Evolutionary conservation across 495 filamentous ascomycete genomes (phyloP).

Genomic region (Penicillium psychrofluorescens): DNA sequence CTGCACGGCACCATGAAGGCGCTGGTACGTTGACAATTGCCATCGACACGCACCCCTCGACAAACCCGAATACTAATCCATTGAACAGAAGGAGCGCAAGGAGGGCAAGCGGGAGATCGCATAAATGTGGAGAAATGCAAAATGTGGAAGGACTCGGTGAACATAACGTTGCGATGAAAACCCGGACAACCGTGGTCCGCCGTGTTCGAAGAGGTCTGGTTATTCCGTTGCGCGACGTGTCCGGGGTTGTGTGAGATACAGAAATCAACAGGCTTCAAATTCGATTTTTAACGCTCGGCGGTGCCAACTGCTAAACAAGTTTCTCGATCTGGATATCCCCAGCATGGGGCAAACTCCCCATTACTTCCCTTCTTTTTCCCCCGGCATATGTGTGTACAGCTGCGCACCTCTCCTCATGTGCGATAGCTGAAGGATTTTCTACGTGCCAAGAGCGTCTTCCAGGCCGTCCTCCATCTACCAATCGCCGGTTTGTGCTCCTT

Average conservation of each 20-base stretch:
- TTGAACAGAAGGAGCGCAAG: conserved; percentile 85
- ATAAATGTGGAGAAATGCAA: conserved; percentile 43
- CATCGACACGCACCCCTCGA: neutral
- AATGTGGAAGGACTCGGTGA: conserved; percentile 29
- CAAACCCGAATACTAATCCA: conserved; percentile 31
- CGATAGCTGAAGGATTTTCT: conserved; percentile 89
- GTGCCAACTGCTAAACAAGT: conserved; percentile 5
- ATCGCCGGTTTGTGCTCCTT: conserved; percentile 61
- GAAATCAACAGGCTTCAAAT: conserved; percentile 27
- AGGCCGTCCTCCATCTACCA: conserved; percentile 76
- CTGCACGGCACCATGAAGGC: conserved; percentile 97
- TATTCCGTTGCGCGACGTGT: conserved; percentile 19
- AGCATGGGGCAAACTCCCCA: neutral
- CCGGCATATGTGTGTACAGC: conserved; percentile 99
- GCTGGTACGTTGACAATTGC: conserved; percentile 60
- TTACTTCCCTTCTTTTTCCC: conserved; percentile 1
- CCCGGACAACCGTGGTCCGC: conserved; percentile 6
- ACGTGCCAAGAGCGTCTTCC: conserved; percentile 81
- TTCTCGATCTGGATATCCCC: conserved; percentile 4
- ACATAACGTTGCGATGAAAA: conserved; percentile 31
- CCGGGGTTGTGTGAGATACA: conserved; percentile 24
- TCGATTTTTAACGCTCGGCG: conserved; percentile 19
- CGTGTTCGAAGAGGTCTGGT: conserved; percentile 24
- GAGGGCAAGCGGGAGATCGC: conserved; percentile 92
- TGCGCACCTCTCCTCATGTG: conserved; percentile 65